Conservation (phyloP, 2,329 filamentous ascomycete species). For the Parascedosporium putredinis region DNA sequence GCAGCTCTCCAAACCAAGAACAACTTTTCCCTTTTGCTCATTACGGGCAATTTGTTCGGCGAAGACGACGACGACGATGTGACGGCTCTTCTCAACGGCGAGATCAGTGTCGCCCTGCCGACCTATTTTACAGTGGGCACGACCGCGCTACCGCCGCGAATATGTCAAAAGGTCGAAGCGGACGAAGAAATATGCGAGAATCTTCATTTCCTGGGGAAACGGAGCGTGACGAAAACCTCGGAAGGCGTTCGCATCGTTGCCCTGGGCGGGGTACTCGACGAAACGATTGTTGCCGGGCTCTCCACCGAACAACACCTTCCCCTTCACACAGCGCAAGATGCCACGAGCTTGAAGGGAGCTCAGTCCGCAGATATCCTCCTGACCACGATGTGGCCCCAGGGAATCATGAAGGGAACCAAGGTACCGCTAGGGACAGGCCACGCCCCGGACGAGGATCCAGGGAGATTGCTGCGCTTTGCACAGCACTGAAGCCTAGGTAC, state of each 20-base stretch:
- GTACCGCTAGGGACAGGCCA: conserved; percentile 30
- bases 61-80: conserved; percentile 41
- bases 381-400: conserved; percentile 75
- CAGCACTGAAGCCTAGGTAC: conserved; percentile 77
- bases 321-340: conserved; percentile 67
- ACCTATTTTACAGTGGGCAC: conserved; percentile 85
- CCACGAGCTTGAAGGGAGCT: conserved; percentile 62
- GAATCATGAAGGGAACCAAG: conserved; percentile 59
- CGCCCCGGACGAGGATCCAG: conserved; percentile 33
- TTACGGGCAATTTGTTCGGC: conserved; percentile 75
- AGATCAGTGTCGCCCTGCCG: conserved; percentile 63
- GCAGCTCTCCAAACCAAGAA: conserved; percentile 76
- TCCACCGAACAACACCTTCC: conserved; percentile 68
- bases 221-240: conserved; percentile 76
- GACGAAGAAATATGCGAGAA: conserved; percentile 78
- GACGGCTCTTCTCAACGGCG: conserved; percentile 54
- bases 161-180: conserved; percentile 64
- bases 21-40: conserved; percentile 72
- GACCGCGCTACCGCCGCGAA: conserved; percentile 55
- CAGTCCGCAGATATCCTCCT: conserved; percentile 78
- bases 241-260: conserved; percentile 84
- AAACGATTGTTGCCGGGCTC: conserved; percentile 47
- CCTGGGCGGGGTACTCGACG: conserved; percentile 64
- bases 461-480: conserved; percentile 68
- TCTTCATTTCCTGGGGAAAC: conserved; percentile 79